A percentile compares a stretch with the other conserved stretches of the same genome.
Conservation (phyloP, 225 moss, liverwort and hornwort genomes). For the Rhytidiadelphus loreus region DNA sequence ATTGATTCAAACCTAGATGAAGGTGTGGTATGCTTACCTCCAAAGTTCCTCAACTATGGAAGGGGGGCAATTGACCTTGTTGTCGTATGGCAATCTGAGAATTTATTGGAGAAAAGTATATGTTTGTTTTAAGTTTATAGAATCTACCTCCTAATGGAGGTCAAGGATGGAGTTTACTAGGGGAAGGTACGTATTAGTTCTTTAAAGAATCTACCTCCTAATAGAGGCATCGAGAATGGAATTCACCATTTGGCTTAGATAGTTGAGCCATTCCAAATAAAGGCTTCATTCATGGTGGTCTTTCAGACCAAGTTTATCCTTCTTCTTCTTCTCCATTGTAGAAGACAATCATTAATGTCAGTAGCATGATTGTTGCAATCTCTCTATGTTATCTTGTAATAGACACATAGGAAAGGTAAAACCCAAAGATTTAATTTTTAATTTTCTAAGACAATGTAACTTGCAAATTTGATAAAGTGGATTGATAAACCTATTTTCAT, state of each 20-base stretch:
- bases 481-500: background rate
- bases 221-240: background rate
- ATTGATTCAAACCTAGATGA: rapidly evolving
- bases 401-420: background rate
- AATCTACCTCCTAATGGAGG: too few relatives aligned
- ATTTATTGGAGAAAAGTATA: background rate
- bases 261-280: background rate
- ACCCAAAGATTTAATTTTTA: rapidly evolving
- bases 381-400: rapidly evolving
- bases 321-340: background rate
- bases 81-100: rapidly evolving
- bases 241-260: background rate
- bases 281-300: rapidly evolving
- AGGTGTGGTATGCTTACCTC: rapidly evolving
- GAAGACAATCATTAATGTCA: background rate
- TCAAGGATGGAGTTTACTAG: too few relatives aligned
- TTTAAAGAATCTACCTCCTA: background rate
- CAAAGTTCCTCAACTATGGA: background rate
- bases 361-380: background rate
- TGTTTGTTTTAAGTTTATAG: too few relatives aligned
- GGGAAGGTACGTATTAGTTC: background rate
- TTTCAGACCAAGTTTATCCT: rapidly evolving
- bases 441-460: rapidly evolving
- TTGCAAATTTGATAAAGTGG: background rate
- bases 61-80: rapidly evolving